Evolutionary conservation across 257 asterid species (phyloP).

Genomic region (Solanum rostratum): DNA sequence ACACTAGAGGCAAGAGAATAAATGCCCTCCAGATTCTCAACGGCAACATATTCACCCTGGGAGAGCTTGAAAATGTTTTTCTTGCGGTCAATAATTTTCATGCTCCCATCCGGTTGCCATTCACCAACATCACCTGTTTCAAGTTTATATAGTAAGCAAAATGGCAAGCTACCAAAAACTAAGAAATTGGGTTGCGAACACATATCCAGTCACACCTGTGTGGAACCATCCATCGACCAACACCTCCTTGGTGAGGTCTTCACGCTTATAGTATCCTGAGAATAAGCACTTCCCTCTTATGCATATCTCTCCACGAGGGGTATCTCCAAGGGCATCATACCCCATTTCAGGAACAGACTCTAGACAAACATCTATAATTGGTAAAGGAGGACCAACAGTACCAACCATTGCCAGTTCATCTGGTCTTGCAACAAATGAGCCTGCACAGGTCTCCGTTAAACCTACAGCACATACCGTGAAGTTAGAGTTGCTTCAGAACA

Average conservation of each 20-base stretch:
- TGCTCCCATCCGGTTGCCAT: slow-evolving; percentile 71
- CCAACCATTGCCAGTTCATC: slow-evolving; percentile 60
- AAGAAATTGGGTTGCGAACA: neutral
- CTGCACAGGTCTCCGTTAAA: slow-evolving; percentile 86
- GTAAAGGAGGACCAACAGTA: slow-evolving; percentile 81
- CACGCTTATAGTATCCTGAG: slow-evolving; percentile 68
- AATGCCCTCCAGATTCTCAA: slow-evolving; percentile 61
- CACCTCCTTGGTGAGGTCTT: slow-evolving; percentile 68
- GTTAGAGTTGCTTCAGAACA: neutral
- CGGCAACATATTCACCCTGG: slow-evolving; percentile 79
- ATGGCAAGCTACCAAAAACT: neutral
- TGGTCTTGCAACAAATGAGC: slow-evolving; percentile 71
- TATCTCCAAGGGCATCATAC: slow-evolving; percentile 53
- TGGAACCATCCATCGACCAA: slow-evolving; percentile 74
- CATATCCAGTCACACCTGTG: slow-evolving; percentile 33
- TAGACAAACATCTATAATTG: slow-evolving; percentile 53
- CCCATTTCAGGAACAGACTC: slow-evolving; percentile 85
- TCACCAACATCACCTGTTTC: slow-evolving; percentile 75
- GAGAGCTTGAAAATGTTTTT: slow-evolving; percentile 87
- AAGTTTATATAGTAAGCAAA: neutral
- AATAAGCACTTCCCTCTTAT: slow-evolving; percentile 68
- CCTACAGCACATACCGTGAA: slow-evolving; percentile 24
- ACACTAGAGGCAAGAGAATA: slow-evolving; percentile 42
- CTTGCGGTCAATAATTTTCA: slow-evolving; percentile 81
- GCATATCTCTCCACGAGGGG: slow-evolving; percentile 79